Evolutionary conservation across 148 eudicot genomes (phyloP), one percentile per base, ranked within the genome.

Genomic region (Dianthus caryophyllus): DNA sequence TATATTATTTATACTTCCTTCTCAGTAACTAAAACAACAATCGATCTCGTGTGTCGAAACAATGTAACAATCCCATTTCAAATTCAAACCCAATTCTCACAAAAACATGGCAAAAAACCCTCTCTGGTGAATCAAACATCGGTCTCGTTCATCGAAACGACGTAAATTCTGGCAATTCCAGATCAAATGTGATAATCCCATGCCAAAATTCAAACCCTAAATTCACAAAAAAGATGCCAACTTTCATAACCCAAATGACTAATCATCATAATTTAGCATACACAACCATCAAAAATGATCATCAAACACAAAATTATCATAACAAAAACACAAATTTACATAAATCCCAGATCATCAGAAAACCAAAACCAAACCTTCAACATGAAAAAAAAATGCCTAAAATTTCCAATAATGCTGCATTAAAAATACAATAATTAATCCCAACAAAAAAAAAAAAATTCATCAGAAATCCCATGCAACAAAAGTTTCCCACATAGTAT

Each of bases 131-230:
- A 67, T 47, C 76, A 74, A 21, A 53, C 38, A 50, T 56, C 24
- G 65, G 69, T 67, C 53, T 25, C 72, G 69, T 71, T 52, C 33
- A 63, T 52, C 79, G 43, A 64, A 59, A 67, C 66, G 59, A 62
- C 51, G 26, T 9, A 53, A 50, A 44, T 61, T 60, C 73, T 66
- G 57, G 51, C 59, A 9, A 50, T 53, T 61, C 73, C 43, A 62
- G 17, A 75, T 75, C 60, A 33, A 70, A 38, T 41, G 21, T 21
- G 73, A 69, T 33, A 57, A 15, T 66, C 75, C 82, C 81, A 78
- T 77, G 49, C 73, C 71, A 71, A 59, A n/a, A 65, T 44, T 65
- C 55, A 65, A 53, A 66, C 79, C 79, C 75, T 76, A 71, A 17
- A 65, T 51, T 70, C 75, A 76, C 55, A 65, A 65, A 9, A n/a